Evolutionary conservation across 2,329 filamentous ascomycete genomes (phyloP), one percentile per base, ranked within the genome.

Genomic region (Corinectria fuckeliana): DNA sequence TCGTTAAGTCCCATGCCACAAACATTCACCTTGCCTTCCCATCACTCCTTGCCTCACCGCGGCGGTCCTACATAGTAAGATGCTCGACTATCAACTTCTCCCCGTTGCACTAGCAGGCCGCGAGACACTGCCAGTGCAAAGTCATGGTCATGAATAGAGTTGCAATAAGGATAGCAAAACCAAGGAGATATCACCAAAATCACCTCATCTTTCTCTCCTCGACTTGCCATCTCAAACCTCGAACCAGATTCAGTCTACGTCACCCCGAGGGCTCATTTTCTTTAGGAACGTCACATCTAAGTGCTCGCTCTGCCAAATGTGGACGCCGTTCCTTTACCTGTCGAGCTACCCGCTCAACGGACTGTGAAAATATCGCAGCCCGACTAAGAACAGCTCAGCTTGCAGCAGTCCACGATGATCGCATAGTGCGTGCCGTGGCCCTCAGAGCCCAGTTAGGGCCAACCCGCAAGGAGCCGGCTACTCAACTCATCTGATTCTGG

Each of bases 321-420:
- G 10, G 28, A 25, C 21, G 25, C 32, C 30, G 36, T 44, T 42
- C 32, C 47, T 21, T 30, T 25, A 10, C 38, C 36, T n/a, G 50
- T 52, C 42, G 44, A 14, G 26, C 55, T 39, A 55, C 30, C 25
- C 20, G 38, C 56, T 42, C 39, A 18, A 39, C 25, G 30, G 50
- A 52, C 42, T n/a, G 28, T 50, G 47, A 56, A 56, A 53, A 34
- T 14, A 44, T 56, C 41, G 48, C 51, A 54, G 41, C 14, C 36
- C 23, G 21, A 16, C 18, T 36, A 48, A 20, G 48, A 48, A 61
- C 56, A 62, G 21, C 52, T 56, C 58, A 58, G 18, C 62, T 52
- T 60, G 65, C 63, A 61, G 60, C 65, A 61, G 59, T 54, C 56
- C 52, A 42, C 38, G 58, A 50, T 60, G 59, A 62, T 67, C 64